Base-by-base conservation (phyloP, 441 rosid species). In the Euphorbia corollata region DNA sequence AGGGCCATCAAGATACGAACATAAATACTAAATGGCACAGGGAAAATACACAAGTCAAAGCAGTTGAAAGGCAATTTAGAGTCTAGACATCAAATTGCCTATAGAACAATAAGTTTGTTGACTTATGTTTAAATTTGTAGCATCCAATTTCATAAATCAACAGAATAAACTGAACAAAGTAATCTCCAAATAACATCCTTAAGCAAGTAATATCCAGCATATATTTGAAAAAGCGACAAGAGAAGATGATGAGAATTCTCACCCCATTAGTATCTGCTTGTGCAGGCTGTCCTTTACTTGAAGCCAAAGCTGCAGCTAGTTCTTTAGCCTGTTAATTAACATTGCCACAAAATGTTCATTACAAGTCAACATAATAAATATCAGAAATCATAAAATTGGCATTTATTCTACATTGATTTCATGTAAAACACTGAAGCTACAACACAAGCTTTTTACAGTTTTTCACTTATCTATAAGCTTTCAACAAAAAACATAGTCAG, bases 261-360 rank as follows among this genome's bases (percentile, higher is more conserved):
- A 94, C 97, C 91, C 7, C 78, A 75, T 86, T 87, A 48, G 76
- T 67, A 71, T 86, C 87, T 11, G 77, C 69, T 58, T 86, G 89
- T 38, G 66, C 68, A 6, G 82, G 84, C 38, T 61, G 71, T 32
- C 83, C 90, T 80, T 87, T 94, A 81, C 92, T 80, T 73, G 98
- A 96, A 59, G 88, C 88, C 77, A 86, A 68, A 32, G 97, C 96
- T 43, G 87, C 86, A 66, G 92, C 86, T 34, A 87, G 68, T 69
- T 91, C 97, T 83, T 89, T 97, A 71, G 97, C 99, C 99, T 94
- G 84, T 73, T 75, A 22, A 79, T 56, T 27, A 72, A 38, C 23
- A 59, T 39, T 62, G 22, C 47, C 47, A 68, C 19, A 64, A 23
- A 59, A 32, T 32, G 36, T 32, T 32, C 36, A 32, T 32, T 32